Base-by-base conservation (phyloP, 2,329 filamentous ascomycete genomes). In the Verticillium tricorpus region DNA sequence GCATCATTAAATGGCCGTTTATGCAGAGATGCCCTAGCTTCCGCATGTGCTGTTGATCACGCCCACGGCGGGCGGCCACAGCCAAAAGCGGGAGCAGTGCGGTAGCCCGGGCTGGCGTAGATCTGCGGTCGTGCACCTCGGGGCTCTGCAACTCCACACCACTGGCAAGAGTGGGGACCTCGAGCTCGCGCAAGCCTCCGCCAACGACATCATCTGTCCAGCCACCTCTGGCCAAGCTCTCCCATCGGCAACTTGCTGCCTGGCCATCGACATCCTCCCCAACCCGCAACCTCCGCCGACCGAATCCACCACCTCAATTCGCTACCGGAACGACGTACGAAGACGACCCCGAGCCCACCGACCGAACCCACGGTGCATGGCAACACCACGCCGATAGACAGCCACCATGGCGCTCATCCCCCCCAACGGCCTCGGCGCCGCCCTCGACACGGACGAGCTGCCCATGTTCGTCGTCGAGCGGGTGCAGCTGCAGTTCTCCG, bases 381-480 rank as follows among this genome's bases (percentile, higher is more conserved):
- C 34, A 59, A 28, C 54, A 34, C 28, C 19, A 56, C 57, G 19
- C 17, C 15, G 34, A 62, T 57, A 57, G 17, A 60, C 56, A 31
- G 22, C 67, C 64, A 69, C 62, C 65, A 92, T 92, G 89, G 87
- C 89, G 78, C 84, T 90, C 78, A 85, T 90, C 73, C 77, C 82
- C 71, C 83, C 86, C 71, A 87, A 86, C 79, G 89, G 90, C 80
- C 92, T 93, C 80, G 85, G 87, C 72, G 85, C 88, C 72, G 85
- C 81, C 74, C 74, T 76, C 71, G 83, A 85, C 70, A 85, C 75
- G 54, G 45, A 52, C 22, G 45, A 52, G 19, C 45, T 94, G 63
- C 93, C 94, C 68, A 96, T 99, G 77, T 99, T 99, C 81, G 91
- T 95, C 73, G 88, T 98, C 72, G 91, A 97, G 78, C 88, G 86